phyloP scores from a whole-genome alignment of 345 rosid genomes.

The Odontarrhena argentea region DNA sequence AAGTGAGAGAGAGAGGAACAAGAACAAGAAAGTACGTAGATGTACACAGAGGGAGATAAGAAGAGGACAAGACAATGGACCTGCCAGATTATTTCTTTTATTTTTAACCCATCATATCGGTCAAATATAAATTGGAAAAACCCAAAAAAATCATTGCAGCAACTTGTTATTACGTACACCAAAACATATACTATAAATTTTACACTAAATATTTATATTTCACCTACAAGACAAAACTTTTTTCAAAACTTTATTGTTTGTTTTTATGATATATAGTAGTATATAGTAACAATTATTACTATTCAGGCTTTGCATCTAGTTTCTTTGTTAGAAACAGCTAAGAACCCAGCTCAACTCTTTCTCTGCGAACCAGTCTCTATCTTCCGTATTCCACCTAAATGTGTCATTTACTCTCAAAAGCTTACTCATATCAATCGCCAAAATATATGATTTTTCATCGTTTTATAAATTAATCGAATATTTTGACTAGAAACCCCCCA shows the following conservation, averaged over 20 bases:
- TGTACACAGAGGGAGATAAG: constrained; percentile 41
- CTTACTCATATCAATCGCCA: too few relatives aligned
- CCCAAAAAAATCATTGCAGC: constrained; percentile 14
- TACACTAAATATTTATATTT: neutral
- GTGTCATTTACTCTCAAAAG: neutral
- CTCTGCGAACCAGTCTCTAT: constrained; percentile 26
- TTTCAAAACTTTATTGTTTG: neutral
- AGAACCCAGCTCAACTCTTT: constrained; percentile 34
- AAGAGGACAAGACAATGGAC: constrained; percentile 44
- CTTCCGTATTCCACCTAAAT: constrained; percentile 28
- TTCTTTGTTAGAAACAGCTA: constrained; percentile 37
- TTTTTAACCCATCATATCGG: constrained; percentile 29
- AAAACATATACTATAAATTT: neutral
- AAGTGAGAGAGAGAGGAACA: constrained; percentile 31
- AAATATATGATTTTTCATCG: too few relatives aligned
- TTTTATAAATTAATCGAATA: too few relatives aligned
- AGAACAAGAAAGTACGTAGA: constrained; percentile 42
- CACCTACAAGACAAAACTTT: constrained; percentile 26
- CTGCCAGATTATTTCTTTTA: constrained; percentile 32
- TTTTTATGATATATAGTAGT: constrained; percentile 4
- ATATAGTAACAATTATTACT: constrained; percentile 15
- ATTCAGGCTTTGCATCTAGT: constrained; percentile 21
- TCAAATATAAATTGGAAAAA: neutral
- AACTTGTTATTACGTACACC: constrained; percentile 34
- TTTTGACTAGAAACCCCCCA: neutral